A percentile compares a stretch with the other conserved stretches of the same genome.
Evolutionary conservation across 2,329 filamentous ascomycete genomes (phyloP).

Genomic region (Nothophaeocryptopus gaeumannii): DNA sequence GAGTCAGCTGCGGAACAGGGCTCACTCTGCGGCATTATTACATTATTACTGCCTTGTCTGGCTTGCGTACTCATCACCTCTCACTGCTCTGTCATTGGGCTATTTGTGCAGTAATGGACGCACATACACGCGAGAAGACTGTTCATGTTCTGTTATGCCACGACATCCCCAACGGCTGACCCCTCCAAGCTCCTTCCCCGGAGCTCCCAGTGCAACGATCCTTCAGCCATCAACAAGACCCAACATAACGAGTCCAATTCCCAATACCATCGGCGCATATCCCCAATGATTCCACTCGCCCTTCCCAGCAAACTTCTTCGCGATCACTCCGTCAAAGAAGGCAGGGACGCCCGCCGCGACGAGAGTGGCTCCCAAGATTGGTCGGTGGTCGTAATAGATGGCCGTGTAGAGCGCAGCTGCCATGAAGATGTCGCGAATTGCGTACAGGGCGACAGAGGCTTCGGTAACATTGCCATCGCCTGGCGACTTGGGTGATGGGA

Average conservation of each 20-base stretch:
- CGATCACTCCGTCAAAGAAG: slow-evolving; percentile 1
- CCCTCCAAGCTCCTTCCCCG: too few species aligned
- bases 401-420: slow-evolving; percentile 1
- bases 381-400: slow-evolving; percentile 1
- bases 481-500: slow-evolving; percentile 1
- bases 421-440: slow-evolving; percentile 6
- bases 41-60: too few species aligned
- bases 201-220: too few species aligned
- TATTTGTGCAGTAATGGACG: too few species aligned
- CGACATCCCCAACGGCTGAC: too few species aligned
- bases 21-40: too few species aligned
- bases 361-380: slow-evolving; percentile 3
- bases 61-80: too few species aligned
- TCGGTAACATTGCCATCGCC: slow-evolving; percentile 4
- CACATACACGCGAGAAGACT: too few species aligned
- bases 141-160: too few species aligned
- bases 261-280: slow-evolving; percentile 3
- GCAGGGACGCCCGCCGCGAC: slow-evolving; percentile 4
- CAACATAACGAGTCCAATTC: background rate
- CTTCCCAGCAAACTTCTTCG: background rate
- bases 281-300: slow-evolving; percentile 9
- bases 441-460: slow-evolving; percentile 3
- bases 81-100: too few species aligned
- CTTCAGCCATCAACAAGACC: too few species aligned
- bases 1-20: too few species aligned